Percentiles rank a stretch among this genome's conserved stretches.
Evolutionary conservation across 805 yeast species (phyloP).

Genomic region (Saccharomyces kudriavzevii): DNA sequence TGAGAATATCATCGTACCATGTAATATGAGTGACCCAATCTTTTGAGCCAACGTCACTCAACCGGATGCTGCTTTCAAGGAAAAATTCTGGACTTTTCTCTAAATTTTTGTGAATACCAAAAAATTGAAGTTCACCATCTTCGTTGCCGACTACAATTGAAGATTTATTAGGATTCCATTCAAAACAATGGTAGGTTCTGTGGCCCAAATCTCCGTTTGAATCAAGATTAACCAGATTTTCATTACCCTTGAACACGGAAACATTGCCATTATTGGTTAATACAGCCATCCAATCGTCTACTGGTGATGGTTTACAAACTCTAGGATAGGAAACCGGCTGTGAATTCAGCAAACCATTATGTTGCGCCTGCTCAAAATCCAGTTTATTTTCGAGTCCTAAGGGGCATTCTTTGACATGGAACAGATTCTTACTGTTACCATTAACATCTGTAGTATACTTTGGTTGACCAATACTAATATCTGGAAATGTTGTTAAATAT

Average conservation of each 20-base stretch:
- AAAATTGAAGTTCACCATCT: conserved; percentile 10
- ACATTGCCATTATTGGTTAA: conserved; percentile 26
- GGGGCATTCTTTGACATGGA: conserved; percentile 21
- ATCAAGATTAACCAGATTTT: conserved; percentile 16
- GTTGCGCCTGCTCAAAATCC: conserved; percentile 18
- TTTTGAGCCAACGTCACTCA: neutral
- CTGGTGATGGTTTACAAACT: conserved; percentile 17
- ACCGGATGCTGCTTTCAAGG: neutral
- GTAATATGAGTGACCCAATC: conserved; percentile 20
- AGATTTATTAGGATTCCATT: conserved; percentile 21
- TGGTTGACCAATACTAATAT: conserved; percentile 24
- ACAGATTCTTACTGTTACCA: conserved; percentile 16
- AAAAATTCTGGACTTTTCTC: neutral
- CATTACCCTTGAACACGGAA: conserved; percentile 13
- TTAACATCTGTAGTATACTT: conserved; percentile 14
- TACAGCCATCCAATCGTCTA: conserved; percentile 15
- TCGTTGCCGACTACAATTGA: conserved; percentile 23
- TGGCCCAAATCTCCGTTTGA: conserved; percentile 5
- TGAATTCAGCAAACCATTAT: conserved; percentile 22
- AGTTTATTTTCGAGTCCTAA: conserved; percentile 20
- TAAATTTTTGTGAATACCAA: neutral
- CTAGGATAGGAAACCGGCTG: conserved; percentile 23
- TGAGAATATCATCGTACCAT: conserved; percentile 9
- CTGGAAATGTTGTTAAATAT: conserved; percentile 22
- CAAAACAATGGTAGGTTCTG: conserved; percentile 23